These are phyloP conservation scores for Guadua angustifolia DNA, from an alignment of 176 grass and related monocot species.

Conservation along the genomic window DNA sequence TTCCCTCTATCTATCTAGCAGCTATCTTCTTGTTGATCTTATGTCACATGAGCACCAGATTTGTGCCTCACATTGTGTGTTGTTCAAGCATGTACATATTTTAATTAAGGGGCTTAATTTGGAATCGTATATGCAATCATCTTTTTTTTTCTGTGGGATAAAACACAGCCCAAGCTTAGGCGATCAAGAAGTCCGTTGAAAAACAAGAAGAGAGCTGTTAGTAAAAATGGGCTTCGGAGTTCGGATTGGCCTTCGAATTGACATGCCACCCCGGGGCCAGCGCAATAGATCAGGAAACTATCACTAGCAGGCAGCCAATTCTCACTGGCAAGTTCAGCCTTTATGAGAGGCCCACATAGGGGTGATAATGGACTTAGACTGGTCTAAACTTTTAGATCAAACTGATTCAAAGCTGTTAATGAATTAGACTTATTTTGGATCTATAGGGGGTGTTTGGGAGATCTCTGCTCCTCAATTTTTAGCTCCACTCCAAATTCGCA, in stretches of 20 bases:
- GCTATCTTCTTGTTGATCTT: no score
- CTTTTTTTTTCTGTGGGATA: neutral
- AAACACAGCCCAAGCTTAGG: neutral
- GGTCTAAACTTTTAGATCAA: no score
- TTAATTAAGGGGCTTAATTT: no score
- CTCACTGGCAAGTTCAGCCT: neutral
- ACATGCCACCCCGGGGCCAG: neutral
- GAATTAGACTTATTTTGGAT: no score
- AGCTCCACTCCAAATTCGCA: no score
- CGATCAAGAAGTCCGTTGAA: no score
- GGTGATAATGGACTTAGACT: no score
- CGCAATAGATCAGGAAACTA: neutral
- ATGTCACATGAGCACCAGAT: neutral
- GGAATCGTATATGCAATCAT: neutral
- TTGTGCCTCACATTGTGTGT: neutral
- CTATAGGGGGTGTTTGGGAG: no score
- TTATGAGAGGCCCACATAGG: no score
- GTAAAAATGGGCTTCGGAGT: neutral
- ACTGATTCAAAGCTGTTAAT: no score
- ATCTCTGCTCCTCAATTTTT: no score
- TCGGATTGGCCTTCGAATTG: neutral
- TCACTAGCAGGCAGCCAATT: neutral
- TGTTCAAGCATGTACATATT: neutral
- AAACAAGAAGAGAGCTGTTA: neutral
- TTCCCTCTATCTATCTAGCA: neutral